These are phyloP conservation scores for Periconia sp. DNA, from an alignment of 2,329 filamentous ascomycete genomes.

Conservation along the genomic window DNA sequence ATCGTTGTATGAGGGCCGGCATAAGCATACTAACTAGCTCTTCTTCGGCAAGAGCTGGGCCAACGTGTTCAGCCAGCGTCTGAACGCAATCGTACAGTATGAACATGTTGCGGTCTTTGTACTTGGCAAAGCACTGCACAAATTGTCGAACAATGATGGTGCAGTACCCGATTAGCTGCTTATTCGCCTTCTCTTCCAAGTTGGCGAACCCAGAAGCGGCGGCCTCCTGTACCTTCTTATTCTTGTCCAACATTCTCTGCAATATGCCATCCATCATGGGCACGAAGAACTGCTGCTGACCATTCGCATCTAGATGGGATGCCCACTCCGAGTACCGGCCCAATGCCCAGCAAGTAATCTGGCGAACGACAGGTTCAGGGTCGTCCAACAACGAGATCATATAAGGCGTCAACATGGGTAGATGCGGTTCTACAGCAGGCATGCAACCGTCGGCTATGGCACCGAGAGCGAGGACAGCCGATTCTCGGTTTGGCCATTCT, in stretches of 20 bases:
- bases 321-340: slow-evolving; percentile 94
- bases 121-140: slow-evolving; percentile 86
- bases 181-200: slow-evolving; percentile 88
- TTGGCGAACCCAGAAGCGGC: slow-evolving; percentile 95
- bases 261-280: slow-evolving; percentile 97
- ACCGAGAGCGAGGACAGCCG: slow-evolving; percentile 89
- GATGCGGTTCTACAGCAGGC: slow-evolving; percentile 82
- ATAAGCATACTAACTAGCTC: slow-evolving; percentile 84
- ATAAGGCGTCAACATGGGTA: slow-evolving; percentile 88
- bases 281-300: slow-evolving; percentile 80
- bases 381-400: slow-evolving; percentile 85
- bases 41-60: slow-evolving; percentile 75
- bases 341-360: slow-evolving; percentile 98
- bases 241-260: slow-evolving; percentile 90
- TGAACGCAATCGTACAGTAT: slow-evolving; percentile 98
- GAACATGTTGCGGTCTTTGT: slow-evolving; percentile 99
- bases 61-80: slow-evolving; percentile 90
- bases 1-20: slow-evolving; percentile 87
- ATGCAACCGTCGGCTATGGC: slow-evolving; percentile 96
- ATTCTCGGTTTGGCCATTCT: slow-evolving; percentile 91
- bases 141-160: slow-evolving; percentile 89
- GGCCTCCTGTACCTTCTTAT: slow-evolving; percentile 97
- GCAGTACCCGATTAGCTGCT: slow-evolving; percentile 79
- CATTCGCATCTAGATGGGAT: slow-evolving; percentile 67
- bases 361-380: slow-evolving; percentile 83